A percentile compares a stretch with the other conserved stretches of the same genome.
Evolutionary conservation across 1,284 basidiomycete genomes (phyloP).

Genomic region (Fomitopsis palustris): DNA sequence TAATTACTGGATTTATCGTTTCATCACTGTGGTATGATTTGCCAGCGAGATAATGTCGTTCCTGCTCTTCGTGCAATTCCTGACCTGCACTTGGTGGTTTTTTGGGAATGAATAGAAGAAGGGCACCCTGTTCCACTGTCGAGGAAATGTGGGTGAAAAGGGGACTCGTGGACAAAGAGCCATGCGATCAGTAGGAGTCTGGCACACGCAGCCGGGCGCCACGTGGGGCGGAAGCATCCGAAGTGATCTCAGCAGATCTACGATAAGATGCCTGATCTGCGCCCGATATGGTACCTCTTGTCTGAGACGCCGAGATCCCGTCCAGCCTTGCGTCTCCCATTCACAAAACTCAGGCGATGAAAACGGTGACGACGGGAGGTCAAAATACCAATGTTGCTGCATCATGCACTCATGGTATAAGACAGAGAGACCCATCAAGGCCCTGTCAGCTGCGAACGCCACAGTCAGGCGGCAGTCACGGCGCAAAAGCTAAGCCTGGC

Average conservation of each 20-base stretch:
- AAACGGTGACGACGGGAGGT: background rate
- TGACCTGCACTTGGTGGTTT: background rate
- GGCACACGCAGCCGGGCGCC: background rate
- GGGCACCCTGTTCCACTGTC: background rate
- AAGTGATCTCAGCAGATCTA: background rate
- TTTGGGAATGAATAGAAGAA: no score
- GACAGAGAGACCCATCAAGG: background rate
- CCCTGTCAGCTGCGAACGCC: background rate
- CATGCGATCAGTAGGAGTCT: conserved; percentile 1
- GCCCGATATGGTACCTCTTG: background rate
- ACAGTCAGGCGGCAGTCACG: background rate
- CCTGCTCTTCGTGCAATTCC: background rate
- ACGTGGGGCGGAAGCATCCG: background rate
- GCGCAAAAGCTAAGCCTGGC: background rate
- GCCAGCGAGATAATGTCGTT: background rate
- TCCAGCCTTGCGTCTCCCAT: background rate
- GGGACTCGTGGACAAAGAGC: background rate
- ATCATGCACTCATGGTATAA: no score
- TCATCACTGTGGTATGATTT: background rate
- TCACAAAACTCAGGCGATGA: background rate
- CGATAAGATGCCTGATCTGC: background rate
- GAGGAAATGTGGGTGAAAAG: background rate
- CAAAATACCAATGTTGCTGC: no score
- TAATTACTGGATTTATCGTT: background rate
- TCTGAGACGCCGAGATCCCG: background rate